These are phyloP conservation scores for Pseudogymnoascus sp. DNA, from an alignment of 2,329 filamentous ascomycete genomes.

Conservation along the genomic window DNA sequence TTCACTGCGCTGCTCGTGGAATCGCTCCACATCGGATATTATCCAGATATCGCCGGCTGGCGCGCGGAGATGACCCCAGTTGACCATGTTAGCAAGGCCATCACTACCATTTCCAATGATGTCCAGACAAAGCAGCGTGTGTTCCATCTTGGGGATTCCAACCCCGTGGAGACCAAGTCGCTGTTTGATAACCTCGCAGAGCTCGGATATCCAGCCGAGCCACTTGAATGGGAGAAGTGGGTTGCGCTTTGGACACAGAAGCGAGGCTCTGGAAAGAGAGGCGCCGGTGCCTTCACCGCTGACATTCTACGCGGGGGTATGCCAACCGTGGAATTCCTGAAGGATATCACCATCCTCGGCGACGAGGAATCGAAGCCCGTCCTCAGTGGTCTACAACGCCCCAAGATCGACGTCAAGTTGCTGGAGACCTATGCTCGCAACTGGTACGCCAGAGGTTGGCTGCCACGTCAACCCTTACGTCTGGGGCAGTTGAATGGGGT, in stretches of 20 bases:
- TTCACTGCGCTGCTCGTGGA: constrained; percentile 70
- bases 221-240: constrained; percentile 65
- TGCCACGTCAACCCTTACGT: constrained; percentile 52
- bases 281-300: constrained; percentile 66
- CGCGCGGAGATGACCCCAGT: constrained; percentile 78
- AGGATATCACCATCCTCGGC: constrained; percentile 64
- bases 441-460: constrained; percentile 74
- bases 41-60: constrained; percentile 66
- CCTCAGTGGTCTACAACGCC: constrained; percentile 50
- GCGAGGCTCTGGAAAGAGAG: constrained; percentile 54
- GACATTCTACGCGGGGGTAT: constrained; percentile 75
- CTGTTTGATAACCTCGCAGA: constrained; percentile 58
- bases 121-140: constrained; percentile 53
- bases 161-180: constrained; percentile 56
- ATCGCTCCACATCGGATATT: constrained; percentile 63
- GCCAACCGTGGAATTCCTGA: constrained; percentile 65
- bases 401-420: constrained; percentile 61
- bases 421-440: constrained; percentile 72
- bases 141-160: constrained; percentile 68
- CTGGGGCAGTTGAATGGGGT: constrained; percentile 38
- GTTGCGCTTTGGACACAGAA: constrained; percentile 65
- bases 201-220: constrained; percentile 64
- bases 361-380: constrained; percentile 59
- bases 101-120: constrained; percentile 61
- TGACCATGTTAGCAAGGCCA: constrained; percentile 70